Base-by-base conservation (phyloP, 2,329 filamentous ascomycete genomes). In the Coniochaeta hoffmannii region DNA sequence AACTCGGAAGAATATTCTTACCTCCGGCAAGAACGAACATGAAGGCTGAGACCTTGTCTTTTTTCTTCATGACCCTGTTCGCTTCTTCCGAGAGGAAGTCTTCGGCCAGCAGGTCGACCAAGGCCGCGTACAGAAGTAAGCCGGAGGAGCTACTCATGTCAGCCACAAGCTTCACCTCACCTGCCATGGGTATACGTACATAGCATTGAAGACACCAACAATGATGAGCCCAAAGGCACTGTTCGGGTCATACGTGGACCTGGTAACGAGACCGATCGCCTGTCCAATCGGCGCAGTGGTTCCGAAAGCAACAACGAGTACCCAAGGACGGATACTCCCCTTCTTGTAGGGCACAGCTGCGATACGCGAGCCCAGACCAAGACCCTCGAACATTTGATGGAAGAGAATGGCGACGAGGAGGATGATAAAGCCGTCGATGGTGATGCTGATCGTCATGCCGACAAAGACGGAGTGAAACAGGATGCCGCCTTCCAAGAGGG, bases 381-480 rank as follows among this genome's bases (percentile, higher is more conserved):
- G 81, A 57, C 86, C 86, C 63, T 78, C 83, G 57, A 87, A 87
- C 60, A 82, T 85, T 63, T 87, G 86, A 65, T 89, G 86, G 73
- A 89, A 89, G 31, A 85, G 71, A 56, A 89, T 88, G 58, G 86
- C 86, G 50, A 88, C 72, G 8, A 89, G 75, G 4, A 89, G 76
- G 26, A 89, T 75, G 55, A 85, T 69, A 66, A 88, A 89, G 4
- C 83, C 80, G 1, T 87, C 82, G 1, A 81, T 81, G 19, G 85
- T 85, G 60, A 89, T 86, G 26, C 83, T 86, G 26, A 89, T 71
- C 0, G 87, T 87, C 77, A 89, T 87, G 56, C 86, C 86, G 56
- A 89, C 86, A 66, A 89, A 89, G 57, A 91, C 80, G 58, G 84
- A 88, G 71, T 91, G 88, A 67, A 91, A 91, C 11, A 91, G 75